phyloP scores from a whole-genome alignment of 768 basidiomycete species.

The Dendrothele bispora region DNA sequence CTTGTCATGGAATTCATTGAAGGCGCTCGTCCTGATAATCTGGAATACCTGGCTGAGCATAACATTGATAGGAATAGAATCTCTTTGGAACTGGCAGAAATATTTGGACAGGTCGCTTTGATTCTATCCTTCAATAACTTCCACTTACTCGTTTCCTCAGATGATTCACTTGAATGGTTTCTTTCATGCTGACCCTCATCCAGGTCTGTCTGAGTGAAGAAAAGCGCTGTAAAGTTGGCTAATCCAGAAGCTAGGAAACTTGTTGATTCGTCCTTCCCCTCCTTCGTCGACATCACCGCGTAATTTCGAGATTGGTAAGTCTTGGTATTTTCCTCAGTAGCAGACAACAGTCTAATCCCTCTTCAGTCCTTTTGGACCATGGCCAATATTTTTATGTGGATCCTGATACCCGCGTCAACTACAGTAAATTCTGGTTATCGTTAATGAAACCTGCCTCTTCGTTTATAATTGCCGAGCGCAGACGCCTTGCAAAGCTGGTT shows the following conservation, averaged over 20 bases:
- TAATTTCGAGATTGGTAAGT: constrained; percentile 98
- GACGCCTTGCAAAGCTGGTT: constrained; percentile 86
- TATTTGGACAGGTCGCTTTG: constrained; percentile 68
- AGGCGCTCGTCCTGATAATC: constrained; percentile 86
- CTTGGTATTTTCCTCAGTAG: no score
- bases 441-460: constrained; percentile 76
- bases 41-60: constrained; percentile 76
- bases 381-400: constrained; percentile 93
- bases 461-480: constrained; percentile 61
- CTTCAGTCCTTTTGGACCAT: constrained; percentile 91
- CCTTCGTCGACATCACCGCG: constrained; percentile 69
- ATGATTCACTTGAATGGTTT: constrained; percentile 91
- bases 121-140: constrained; percentile 95
- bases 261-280: constrained; percentile 81
- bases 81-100: constrained; percentile 82
- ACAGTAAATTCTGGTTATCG: constrained; percentile 88
- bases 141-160: no score
- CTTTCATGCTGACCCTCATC: constrained; percentile 74
- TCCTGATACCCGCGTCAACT: constrained; percentile 74
- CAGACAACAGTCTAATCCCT: no score
- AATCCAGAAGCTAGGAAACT: constrained; percentile 85
- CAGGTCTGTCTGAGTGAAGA: no score
- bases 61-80: constrained; percentile 94
- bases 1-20: constrained; percentile 94
- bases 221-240: no score